Evolutionary conservation across 2,329 filamentous ascomycete genomes (phyloP).

Genomic region (Curvularia lunata): DNA sequence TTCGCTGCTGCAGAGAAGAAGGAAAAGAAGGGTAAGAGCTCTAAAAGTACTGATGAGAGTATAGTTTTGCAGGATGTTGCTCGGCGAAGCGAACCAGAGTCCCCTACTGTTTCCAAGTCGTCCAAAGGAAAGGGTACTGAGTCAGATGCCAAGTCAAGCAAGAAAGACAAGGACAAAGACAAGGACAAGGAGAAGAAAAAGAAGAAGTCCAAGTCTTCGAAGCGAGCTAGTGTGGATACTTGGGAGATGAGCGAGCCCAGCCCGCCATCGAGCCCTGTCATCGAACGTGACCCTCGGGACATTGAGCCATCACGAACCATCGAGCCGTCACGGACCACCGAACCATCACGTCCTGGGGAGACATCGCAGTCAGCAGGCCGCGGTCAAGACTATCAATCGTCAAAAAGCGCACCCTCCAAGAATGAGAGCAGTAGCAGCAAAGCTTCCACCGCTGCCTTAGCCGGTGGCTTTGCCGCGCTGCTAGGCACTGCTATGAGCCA

Average conservation of each 20-base stretch:
- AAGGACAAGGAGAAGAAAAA: slow-evolving; percentile 13
- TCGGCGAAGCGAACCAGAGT: slow-evolving; percentile 18
- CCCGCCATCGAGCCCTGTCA: slow-evolving; percentile 28
- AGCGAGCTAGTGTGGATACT: slow-evolving; percentile 37
- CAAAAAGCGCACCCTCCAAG: slow-evolving; percentile 15
- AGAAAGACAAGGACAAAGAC: slow-evolving; percentile 28
- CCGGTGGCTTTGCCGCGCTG: slow-evolving; percentile 45
- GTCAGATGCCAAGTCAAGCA: slow-evolving; percentile 44
- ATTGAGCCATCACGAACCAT: slow-evolving; percentile 17
- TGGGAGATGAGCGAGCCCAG: slow-evolving; percentile 41
- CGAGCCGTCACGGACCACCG: slow-evolving; percentile 4
- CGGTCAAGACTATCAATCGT: slow-evolving; percentile 10
- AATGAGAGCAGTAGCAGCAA: slow-evolving; percentile 26
- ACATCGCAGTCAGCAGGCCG: background rate
- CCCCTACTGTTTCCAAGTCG: slow-evolving; percentile 14
- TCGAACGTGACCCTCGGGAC: slow-evolving; percentile 43
- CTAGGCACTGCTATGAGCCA: slow-evolving; percentile 41
- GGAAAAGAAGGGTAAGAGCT: slow-evolving; percentile 37
- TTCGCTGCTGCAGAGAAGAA: slow-evolving; percentile 25
- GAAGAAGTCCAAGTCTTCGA: slow-evolving; percentile 44
- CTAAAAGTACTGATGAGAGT: slow-evolving; percentile 32
- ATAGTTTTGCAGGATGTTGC: slow-evolving; percentile 28
- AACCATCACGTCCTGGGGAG: slow-evolving; percentile 2
- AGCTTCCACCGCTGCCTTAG: slow-evolving; percentile 31
- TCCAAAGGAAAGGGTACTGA: slow-evolving; percentile 19